Conservation (phyloP, 306 rosid genomes). For the Luffa acutangula region DNA sequence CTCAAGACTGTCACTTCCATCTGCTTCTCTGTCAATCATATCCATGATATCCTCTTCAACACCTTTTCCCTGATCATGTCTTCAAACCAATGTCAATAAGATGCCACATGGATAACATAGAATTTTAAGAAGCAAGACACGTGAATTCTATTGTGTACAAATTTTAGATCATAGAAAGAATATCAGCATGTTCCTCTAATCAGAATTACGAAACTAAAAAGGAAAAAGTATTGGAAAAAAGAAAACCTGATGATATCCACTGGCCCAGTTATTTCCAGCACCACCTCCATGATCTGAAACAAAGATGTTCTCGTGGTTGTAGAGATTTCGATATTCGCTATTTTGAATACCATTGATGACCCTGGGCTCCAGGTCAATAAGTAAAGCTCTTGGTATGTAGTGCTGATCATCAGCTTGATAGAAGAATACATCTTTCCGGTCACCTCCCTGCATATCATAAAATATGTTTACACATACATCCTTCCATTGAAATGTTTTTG, state of each 20-base stretch:
- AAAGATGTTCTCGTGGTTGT: slow-evolving; percentile 89
- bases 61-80: slow-evolving; percentile 68
- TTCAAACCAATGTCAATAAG: not conserved
- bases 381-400: slow-evolving; percentile 83
- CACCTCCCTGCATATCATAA: slow-evolving; percentile 76
- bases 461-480: not conserved
- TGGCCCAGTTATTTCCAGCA: slow-evolving; percentile 97
- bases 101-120: not conserved
- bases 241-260: slow-evolving; percentile 92
- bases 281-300: slow-evolving; percentile 96
- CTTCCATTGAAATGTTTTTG: not conserved
- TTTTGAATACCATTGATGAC: slow-evolving; percentile 94
- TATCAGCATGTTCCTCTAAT: not conserved
- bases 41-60: slow-evolving; percentile 99
- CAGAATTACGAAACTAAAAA: not conserved
- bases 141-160: not conserved
- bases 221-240: not conserved
- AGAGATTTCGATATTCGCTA: slow-evolving; percentile 85
- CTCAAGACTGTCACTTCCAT: slow-evolving; percentile 99
- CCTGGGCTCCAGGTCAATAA: slow-evolving; percentile 94
- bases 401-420: slow-evolving; percentile 99
- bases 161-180: not conserved
- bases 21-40: slow-evolving; percentile 99
- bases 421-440: slow-evolving; percentile 89
- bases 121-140: not conserved